Conservation (phyloP, 495 filamentous ascomycete species). For the Penicillium bovifimosum region DNA sequence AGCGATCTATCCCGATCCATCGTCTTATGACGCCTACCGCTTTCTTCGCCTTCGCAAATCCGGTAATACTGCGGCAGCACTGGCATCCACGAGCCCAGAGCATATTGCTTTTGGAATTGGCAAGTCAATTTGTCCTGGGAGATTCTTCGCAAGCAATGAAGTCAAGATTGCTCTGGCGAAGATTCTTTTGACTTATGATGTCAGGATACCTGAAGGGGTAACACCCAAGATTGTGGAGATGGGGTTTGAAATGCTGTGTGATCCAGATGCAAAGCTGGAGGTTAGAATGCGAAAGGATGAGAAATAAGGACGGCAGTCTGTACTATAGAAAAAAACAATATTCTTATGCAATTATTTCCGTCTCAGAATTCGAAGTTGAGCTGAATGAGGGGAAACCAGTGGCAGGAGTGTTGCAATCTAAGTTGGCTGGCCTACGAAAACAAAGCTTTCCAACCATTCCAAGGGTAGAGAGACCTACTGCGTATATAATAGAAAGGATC, state of each 20-base stretch:
- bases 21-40: background rate
- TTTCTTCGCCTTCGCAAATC: background rate
- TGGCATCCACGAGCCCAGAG: constrained; percentile 27
- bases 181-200: constrained; percentile 9
- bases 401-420: too few species aligned
- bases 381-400: too few species aligned
- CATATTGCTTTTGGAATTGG: constrained; percentile 36
- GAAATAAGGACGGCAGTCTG: too few species aligned
- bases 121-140: constrained; percentile 40
- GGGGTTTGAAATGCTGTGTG: background rate
- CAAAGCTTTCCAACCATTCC: too few species aligned
- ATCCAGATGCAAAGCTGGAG: background rate
- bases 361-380: too few species aligned
- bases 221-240: background rate
- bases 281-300: too few species aligned
- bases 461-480: too few species aligned
- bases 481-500: too few species aligned
- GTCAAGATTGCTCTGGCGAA: constrained; percentile 28
- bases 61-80: constrained; percentile 6
- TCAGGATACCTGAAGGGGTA: background rate
- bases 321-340: too few species aligned
- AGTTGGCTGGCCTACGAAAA: too few species aligned
- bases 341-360: too few species aligned
- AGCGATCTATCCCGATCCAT: background rate
- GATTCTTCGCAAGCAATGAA: constrained; percentile 35